These are phyloP conservation scores for Pleochaeta shiraiana DNA, from an alignment of 2,329 filamentous ascomycete genomes.

Conservation along the genomic window DNA sequence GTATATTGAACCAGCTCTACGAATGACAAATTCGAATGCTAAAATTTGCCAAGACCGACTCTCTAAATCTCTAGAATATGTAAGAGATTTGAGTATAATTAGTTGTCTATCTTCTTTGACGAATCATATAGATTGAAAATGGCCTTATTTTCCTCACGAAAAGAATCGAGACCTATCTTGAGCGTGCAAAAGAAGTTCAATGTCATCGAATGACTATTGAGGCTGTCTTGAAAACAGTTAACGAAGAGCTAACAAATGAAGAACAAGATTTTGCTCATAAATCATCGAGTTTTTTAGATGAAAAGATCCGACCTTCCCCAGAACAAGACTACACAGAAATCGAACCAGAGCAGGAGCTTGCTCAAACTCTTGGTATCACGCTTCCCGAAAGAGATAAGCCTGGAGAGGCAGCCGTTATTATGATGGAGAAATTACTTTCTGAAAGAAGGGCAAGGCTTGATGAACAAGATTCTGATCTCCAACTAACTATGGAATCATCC, in stretches of 20 bases:
- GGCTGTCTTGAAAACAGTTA: slow-evolving; percentile 24
- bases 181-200: slow-evolving; percentile 24
- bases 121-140: slow-evolving; percentile 24
- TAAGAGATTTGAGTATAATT: slow-evolving; percentile 17
- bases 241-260: slow-evolving; percentile 21
- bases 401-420: slow-evolving; percentile 11
- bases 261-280: neutral
- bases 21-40: slow-evolving; percentile 23
- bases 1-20: slow-evolving; percentile 37
- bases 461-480: slow-evolving; percentile 24
- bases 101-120: neutral
- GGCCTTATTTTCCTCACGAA: slow-evolving; percentile 30
- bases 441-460: slow-evolving; percentile 24
- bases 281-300: neutral
- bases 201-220: slow-evolving; percentile 23
- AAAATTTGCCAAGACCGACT: slow-evolving; percentile 25
- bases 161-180: slow-evolving; percentile 23
- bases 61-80: slow-evolving; percentile 28
- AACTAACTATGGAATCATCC: slow-evolving; percentile 27
- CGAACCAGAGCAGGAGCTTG: slow-evolving; percentile 22
- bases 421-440: slow-evolving; percentile 14
- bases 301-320: neutral
- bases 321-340: slow-evolving; percentile 11
- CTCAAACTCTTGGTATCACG: slow-evolving; percentile 25
- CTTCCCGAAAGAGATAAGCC: slow-evolving; percentile 19